Evolutionary conservation across 768 basidiomycete genomes (phyloP), one percentile per base, ranked within the genome.

Genomic region (Kwoniella europaea): DNA sequence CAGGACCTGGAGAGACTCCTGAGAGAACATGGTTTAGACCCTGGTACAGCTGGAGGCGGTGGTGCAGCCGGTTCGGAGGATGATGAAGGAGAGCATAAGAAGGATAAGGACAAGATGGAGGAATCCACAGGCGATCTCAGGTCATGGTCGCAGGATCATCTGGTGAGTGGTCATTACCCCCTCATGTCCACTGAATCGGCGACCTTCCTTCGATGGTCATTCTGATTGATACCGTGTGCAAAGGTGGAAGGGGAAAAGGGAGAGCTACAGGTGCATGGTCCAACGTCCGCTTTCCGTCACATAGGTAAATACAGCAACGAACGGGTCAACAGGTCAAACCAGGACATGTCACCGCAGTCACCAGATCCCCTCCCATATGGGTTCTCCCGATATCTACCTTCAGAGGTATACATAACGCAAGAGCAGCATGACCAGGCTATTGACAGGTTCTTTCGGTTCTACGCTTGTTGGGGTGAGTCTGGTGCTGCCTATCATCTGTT

Each of bases 211-310:
- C 18, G 54, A 13, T 27, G 18, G 54, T 13, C 22, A 35, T 58
- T 18, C 22, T 24, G 29, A 29, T 16, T 41, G 27, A 41, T 58
- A 24, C 6, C 46, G 18, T 15, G 42, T 15, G 27, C 20, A 10
- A n/a, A 79, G 77, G 67, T 82, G 18, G 76, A 78, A 53, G 77
- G 70, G 12, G 71, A 74, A 52, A 74, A 74, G 0, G 76, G 75
- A 10, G 75, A 81, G 43, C 64, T 81, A 24, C 75, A 79, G n/a
- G 66, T 74, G 0, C 80, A 82, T 62, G 82, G 82, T 5, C 82
- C 82, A 2, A 83, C 81, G 1, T 76, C 74, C 3, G 81, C 82
- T 0, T 82, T 80, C 52, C 75, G 77, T 2, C 79, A 80, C 59
- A 57, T 82, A 20, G 69, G 71, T 42, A 72, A 76, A 57, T 65